These are phyloP conservation scores for Eutypella sp. DNA, from an alignment of 2,329 filamentous ascomycete genomes.

Conservation along the genomic window DNA sequence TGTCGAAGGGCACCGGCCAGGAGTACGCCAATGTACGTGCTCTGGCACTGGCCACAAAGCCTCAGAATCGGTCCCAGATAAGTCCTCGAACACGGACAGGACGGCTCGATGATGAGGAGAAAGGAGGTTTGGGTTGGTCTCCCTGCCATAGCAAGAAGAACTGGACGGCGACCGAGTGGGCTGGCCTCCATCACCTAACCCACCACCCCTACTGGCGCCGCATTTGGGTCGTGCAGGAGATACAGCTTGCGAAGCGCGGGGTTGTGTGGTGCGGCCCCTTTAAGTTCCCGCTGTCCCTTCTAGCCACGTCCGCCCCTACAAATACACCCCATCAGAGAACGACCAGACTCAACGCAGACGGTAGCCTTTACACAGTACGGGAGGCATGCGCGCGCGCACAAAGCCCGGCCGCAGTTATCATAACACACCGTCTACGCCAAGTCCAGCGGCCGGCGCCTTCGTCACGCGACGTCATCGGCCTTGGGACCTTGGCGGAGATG, in stretches of 20 bases:
- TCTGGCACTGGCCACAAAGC: not conserved
- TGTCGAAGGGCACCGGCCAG: not conserved
- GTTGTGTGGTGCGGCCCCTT: constrained; percentile 12
- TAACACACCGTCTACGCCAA: constrained; percentile 6
- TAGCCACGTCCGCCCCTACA: not conserved
- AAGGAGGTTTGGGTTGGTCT: not conserved
- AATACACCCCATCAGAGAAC: not conserved
- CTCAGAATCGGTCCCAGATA: no score
- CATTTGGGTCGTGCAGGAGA: constrained; percentile 14
- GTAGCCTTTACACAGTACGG: not conserved
- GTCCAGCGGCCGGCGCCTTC: not conserved
- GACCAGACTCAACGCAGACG: not conserved
- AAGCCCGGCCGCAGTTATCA: constrained; percentile 8
- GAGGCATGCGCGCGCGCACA: constrained; percentile 1
- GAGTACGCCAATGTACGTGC: constrained; percentile 1
- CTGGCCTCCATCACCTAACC: constrained; percentile 9
- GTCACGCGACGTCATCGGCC: constrained; percentile 1
- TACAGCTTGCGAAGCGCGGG: constrained; percentile 7
- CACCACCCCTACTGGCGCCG: constrained; percentile 12
- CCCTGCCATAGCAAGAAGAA: not conserved
- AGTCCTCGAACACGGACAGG: no score
- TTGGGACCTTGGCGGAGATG: constrained; percentile 11
- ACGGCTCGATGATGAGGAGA: not conserved
- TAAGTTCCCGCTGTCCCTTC: constrained; percentile 9
- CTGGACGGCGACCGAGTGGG: constrained; percentile 7